These are phyloP conservation scores for Lentinula guzmanii DNA, from an alignment of 768 basidiomycete species.

Conservation along the genomic window DNA sequence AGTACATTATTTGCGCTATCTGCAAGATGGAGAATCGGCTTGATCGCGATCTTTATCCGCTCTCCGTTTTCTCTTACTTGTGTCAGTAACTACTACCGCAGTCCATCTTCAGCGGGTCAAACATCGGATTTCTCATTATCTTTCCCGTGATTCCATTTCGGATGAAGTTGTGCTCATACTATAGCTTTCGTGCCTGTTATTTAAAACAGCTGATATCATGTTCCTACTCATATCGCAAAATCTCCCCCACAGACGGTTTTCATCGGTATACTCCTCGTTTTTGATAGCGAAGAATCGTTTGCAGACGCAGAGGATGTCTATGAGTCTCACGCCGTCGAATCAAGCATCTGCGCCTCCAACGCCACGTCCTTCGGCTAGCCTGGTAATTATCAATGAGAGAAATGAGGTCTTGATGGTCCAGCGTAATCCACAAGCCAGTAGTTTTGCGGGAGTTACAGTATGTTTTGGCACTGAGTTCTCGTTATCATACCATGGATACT, in stretches of 20 bases:
- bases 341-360: constrained; percentile 6
- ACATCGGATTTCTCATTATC: neutral
- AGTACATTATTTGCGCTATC: neutral
- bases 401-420: constrained; percentile 72
- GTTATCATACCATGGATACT: neutral
- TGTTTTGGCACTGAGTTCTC: constrained; percentile 14
- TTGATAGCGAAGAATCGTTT: neutral
- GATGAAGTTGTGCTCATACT: neutral
- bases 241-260: neutral
- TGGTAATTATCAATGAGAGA: constrained; percentile 56
- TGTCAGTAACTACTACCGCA: neutral
- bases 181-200: neutral
- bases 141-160: neutral
- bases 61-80: neutral
- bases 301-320: neutral
- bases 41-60: too few species aligned
- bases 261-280: neutral
- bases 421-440: constrained; percentile 54
- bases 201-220: neutral
- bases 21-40: neutral
- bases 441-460: constrained; percentile 67
- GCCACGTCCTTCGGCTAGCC: constrained; percentile 62
- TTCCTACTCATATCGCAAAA: neutral
- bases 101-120: neutral
- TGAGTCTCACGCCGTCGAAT: neutral